phyloP scores from a whole-genome alignment of 345 rosid genomes.

The Garcia nutans region DNA sequence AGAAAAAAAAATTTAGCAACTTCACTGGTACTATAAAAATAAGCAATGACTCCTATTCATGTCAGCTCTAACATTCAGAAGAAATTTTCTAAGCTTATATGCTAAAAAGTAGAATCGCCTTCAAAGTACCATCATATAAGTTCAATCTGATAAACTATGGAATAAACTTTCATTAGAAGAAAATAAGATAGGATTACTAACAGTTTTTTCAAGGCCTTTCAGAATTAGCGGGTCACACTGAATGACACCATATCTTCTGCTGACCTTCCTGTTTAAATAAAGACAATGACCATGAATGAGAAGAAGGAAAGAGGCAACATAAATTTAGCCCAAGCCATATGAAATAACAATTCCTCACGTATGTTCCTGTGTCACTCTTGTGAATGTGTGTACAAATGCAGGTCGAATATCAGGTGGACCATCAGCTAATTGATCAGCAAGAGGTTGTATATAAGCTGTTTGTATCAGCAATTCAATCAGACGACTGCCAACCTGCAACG shows the following conservation, averaged over 20 bases:
- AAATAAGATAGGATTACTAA: slow-evolving; percentile 40
- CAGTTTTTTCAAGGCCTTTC: slow-evolving; percentile 86
- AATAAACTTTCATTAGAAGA: slow-evolving; percentile 1
- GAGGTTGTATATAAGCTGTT: slow-evolving; percentile 85
- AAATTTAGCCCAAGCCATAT: not conserved
- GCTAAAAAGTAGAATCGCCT: not conserved
- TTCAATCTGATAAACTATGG: not conserved
- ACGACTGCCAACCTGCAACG: slow-evolving; percentile 85
- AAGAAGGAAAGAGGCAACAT: slow-evolving; percentile 3
- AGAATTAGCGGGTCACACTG: slow-evolving; percentile 77
- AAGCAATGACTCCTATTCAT: not conserved
- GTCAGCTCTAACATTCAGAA: slow-evolving; percentile 5
- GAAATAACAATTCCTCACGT: slow-evolving; percentile 46
- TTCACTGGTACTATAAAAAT: slow-evolving; percentile 1
- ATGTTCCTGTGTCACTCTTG: slow-evolving; percentile 45
- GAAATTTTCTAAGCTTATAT: no score
- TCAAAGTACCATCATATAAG: not conserved
- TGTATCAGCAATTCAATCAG: slow-evolving; percentile 74
- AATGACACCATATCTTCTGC: slow-evolving; percentile 80
- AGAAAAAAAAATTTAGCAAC: slow-evolving; percentile 4
- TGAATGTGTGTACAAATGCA: slow-evolving; percentile 78
- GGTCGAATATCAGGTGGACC: slow-evolving; percentile 84
- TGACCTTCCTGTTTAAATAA: slow-evolving; percentile 47
- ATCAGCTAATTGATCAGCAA: slow-evolving; percentile 58
- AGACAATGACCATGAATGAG: not conserved